Percentiles rank a stretch among this genome's conserved stretches.
These are phyloP conservation scores for Colletotrichum lentis DNA, from an alignment of 2,329 filamentous ascomycete genomes.

Conservation along the genomic window DNA sequence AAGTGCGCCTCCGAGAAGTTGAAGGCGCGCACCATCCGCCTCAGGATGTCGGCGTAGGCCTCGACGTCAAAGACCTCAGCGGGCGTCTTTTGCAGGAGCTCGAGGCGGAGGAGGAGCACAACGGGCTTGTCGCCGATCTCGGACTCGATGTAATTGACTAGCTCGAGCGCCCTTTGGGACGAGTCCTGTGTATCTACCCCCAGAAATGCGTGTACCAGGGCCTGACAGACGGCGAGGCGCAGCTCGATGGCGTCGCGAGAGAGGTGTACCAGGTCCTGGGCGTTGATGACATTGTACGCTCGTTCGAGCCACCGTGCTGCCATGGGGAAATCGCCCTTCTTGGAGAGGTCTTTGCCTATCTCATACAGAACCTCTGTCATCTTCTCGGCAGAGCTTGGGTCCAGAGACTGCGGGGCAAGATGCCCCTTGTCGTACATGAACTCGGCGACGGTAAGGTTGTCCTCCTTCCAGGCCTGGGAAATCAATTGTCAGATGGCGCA, in stretches of 20 bases:
- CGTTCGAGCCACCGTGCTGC: constrained; percentile 79
- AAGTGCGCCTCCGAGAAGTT: constrained; percentile 71
- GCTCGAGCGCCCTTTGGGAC: constrained; percentile 60
- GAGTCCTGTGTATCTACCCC: constrained; percentile 55
- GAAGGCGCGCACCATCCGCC: constrained; percentile 67
- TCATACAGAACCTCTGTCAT: constrained; percentile 75
- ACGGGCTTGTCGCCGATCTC: constrained; percentile 71
- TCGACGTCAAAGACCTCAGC: constrained; percentile 58
- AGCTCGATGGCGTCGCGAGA: constrained; percentile 70
- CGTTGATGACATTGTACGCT: constrained; percentile 66
- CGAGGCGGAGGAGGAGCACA: constrained; percentile 73
- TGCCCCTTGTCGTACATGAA: constrained; percentile 74
- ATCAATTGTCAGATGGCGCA: not conserved
- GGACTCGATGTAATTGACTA: constrained; percentile 69
- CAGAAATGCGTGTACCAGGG: constrained; percentile 64
- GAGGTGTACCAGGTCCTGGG: constrained; percentile 62
- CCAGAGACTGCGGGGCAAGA: constrained; percentile 50
- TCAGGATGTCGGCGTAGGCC: constrained; percentile 62
- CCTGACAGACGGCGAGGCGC: constrained; percentile 71
- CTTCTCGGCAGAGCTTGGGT: constrained; percentile 63
- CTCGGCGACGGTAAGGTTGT: constrained; percentile 77
- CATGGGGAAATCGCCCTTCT: constrained; percentile 59
- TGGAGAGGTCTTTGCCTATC: constrained; percentile 70
- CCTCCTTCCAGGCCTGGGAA: constrained; percentile 75
- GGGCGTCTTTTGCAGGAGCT: constrained; percentile 64